Conservation (phyloP, 257 asterid species). For the Primulina tabacum region DNA sequence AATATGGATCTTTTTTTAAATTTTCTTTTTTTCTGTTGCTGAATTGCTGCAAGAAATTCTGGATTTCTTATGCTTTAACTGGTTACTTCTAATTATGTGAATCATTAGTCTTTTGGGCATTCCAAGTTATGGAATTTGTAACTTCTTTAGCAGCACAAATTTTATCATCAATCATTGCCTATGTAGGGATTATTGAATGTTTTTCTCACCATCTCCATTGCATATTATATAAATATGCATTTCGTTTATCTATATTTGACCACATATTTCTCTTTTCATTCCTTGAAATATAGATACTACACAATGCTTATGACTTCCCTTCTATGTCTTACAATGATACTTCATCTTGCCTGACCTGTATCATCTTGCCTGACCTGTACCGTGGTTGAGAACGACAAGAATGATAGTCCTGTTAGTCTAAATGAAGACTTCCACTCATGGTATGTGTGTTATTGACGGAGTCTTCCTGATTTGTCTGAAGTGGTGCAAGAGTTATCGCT, state of each 20-base stretch:
- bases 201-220: no score
- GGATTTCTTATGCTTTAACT: slow-evolving; percentile 16
- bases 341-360: no score
- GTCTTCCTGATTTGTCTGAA: background rate
- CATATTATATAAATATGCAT: background rate
- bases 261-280: background rate
- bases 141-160: background rate
- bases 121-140: background rate
- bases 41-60: background rate
- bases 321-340: no score
- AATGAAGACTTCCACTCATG: no score
- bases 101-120: background rate
- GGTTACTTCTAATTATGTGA: no score
- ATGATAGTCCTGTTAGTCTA: no score
- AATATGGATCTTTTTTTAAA: slow-evolving; percentile 4
- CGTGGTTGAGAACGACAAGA: no score
- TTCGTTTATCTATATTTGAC: background rate
- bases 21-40: background rate
- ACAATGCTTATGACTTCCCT: no score
- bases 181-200: no score
- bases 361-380: no score
- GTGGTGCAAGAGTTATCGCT: no score
- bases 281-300: no score
- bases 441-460: background rate
- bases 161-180: background rate